These are phyloP conservation scores for Craterostigma plantagineum DNA, from an alignment of 257 asterid species.

Conservation along the genomic window DNA sequence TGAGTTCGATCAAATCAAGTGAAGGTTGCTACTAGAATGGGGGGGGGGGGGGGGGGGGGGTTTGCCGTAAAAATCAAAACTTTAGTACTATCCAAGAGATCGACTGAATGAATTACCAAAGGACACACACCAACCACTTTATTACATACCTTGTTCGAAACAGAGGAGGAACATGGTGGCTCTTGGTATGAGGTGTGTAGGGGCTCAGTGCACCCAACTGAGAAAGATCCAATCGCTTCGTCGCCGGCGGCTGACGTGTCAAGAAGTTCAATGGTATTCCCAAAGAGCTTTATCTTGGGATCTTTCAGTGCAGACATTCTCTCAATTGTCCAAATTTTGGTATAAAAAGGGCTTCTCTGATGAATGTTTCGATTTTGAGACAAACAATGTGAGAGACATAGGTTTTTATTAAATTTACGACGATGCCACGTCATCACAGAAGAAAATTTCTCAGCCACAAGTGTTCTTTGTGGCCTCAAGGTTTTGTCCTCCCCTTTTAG, in stretches of 20 bases:
- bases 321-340: background rate
- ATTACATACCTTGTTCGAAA: background rate
- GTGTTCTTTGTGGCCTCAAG: constrained; percentile 49
- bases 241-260: constrained; percentile 15
- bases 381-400: constrained; percentile 12
- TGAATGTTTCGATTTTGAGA: constrained; percentile 7
- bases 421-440: constrained; percentile 41
- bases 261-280: constrained; percentile 57
- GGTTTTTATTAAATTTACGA: constrained; percentile 7
- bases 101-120: no score
- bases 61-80: no score
- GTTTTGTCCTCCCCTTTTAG: constrained; percentile 15
- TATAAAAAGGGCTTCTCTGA: no score
- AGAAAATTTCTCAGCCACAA: constrained; percentile 44
- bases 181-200: constrained; percentile 21
- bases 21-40: no score
- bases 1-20: no score
- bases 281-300: constrained; percentile 83
- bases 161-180: constrained; percentile 24
- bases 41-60: no score
- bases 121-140: no score
- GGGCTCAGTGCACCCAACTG: constrained; percentile 8
- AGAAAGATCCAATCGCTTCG: constrained; percentile 11
- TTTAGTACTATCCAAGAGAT: no score
- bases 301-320: constrained; percentile 58